phyloP scores from a whole-genome alignment of 495 filamentous ascomycete genomes.

The Trichoderma asperelloides region DNA sequence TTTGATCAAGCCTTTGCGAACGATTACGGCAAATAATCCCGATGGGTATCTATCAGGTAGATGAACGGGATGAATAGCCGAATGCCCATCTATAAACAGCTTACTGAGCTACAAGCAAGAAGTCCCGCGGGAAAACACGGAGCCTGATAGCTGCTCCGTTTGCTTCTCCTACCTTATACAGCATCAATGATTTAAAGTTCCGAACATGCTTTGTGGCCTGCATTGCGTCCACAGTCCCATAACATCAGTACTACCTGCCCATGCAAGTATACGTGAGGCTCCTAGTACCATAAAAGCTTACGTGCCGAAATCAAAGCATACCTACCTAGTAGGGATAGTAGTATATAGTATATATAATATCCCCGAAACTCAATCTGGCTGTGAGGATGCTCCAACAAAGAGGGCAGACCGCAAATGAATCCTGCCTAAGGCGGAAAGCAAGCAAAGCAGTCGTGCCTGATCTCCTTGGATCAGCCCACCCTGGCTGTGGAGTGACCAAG shows the following conservation, averaged over 20 bases:
- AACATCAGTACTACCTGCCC: too few relatives aligned
- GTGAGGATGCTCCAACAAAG: not conserved
- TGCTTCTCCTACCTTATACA: too few relatives aligned
- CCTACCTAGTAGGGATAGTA: too few relatives aligned
- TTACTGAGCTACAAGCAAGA: not conserved
- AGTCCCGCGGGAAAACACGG: not conserved
- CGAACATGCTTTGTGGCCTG: too few relatives aligned
- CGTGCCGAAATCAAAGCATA: too few relatives aligned
- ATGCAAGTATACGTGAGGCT: too few relatives aligned
- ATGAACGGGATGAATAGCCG: not conserved
- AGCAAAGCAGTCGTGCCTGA: not conserved
- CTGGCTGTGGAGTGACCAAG: not conserved
- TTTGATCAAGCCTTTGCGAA: not conserved
- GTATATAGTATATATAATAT: too few relatives aligned
- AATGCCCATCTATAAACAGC: not conserved
- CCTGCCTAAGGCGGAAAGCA: not conserved
- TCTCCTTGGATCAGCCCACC: conserved; percentile 6
- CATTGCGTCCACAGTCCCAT: too few relatives aligned
- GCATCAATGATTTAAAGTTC: too few relatives aligned
- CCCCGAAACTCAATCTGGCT: not conserved
- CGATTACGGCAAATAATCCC: not conserved
- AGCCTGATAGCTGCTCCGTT: not conserved
- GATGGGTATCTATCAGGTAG: not conserved
- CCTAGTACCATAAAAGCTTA: too few relatives aligned
- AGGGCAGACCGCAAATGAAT: not conserved